Conservation (phyloP, 768 basidiomycete species). For the Neoboletus brunneissimus region DNA sequence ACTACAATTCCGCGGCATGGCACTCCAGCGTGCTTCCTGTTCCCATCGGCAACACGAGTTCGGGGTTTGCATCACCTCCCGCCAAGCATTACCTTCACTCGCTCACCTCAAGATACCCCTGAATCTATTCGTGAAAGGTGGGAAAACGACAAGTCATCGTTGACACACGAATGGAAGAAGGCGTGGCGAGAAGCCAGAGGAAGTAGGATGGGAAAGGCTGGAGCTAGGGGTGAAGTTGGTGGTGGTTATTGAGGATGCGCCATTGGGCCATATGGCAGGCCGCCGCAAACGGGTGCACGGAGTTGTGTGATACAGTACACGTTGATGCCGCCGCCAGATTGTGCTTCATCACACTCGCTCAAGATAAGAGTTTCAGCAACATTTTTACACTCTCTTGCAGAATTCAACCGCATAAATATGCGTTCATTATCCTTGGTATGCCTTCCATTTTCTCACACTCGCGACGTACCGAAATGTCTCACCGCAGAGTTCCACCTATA, state of each 20-base stretch:
- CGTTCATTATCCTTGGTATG: background rate
- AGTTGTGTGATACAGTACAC: background rate
- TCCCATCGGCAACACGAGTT: constrained; percentile 39
- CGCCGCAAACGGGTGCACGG: background rate
- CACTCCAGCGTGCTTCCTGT: constrained; percentile 24
- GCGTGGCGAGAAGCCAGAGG: constrained; percentile 74
- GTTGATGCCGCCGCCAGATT: background rate
- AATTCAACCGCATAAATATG: background rate
- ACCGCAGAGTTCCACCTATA: background rate
- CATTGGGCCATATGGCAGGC: background rate
- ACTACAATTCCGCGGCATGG: constrained; percentile 6
- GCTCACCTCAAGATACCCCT: constrained; percentile 24
- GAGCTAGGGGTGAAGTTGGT: constrained; percentile 34
- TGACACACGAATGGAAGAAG: constrained; percentile 78
- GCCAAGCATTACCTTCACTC: constrained; percentile 15
- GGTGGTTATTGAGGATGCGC: constrained; percentile 9
- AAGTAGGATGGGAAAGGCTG: constrained; percentile 51
- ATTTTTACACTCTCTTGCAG: background rate
- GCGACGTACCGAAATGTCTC: background rate
- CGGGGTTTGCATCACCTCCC: constrained; percentile 47
- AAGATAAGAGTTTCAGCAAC: background rate
- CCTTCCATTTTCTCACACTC: background rate
- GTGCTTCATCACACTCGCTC: background rate
- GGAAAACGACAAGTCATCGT: constrained; percentile 63
- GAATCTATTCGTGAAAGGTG: constrained; percentile 59